Percentiles rank a stretch among this genome's conserved stretches.
phyloP scores from a whole-genome alignment of 352 stramenopile genomes.

The Phytophthora hibernalis region DNA sequence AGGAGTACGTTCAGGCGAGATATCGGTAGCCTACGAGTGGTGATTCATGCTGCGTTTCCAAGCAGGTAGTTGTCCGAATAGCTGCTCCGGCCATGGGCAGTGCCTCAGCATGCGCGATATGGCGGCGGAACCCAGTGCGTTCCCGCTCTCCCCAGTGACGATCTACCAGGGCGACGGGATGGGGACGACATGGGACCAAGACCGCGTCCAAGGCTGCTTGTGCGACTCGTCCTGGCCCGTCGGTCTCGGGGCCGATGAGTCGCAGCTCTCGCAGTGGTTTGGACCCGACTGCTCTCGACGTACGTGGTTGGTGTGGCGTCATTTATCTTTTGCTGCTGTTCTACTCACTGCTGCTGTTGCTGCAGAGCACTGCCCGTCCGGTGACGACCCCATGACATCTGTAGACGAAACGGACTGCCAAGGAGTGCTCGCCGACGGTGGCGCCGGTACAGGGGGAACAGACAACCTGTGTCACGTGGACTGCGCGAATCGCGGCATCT shows the following conservation, averaged over 20 bases:
- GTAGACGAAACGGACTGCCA: slow-evolving; percentile 89
- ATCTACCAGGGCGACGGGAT: slow-evolving; percentile 64
- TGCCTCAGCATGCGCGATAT: slow-evolving; percentile 77
- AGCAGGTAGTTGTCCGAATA: slow-evolving; percentile 54
- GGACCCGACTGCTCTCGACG: slow-evolving; percentile 85
- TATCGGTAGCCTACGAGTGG: not conserved
- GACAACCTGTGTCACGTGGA: slow-evolving; percentile 81
- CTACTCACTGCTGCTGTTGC: not conserved
- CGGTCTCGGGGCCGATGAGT: slow-evolving; percentile 71
- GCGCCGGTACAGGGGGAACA: slow-evolving; percentile 39
- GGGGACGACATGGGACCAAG: slow-evolving; percentile 79
- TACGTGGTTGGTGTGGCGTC: slow-evolving; percentile 25
- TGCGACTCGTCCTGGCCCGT: slow-evolving; percentile 85
- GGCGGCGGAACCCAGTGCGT: slow-evolving; percentile 47
- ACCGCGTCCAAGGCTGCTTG: slow-evolving; percentile 77
- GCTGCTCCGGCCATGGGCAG: slow-evolving; percentile 75
- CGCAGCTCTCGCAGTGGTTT: slow-evolving; percentile 90
- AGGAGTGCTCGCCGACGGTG: slow-evolving; percentile 48
- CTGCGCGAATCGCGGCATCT: slow-evolving; percentile 81
- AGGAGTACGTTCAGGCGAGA: slow-evolving; percentile 46
- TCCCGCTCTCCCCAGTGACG: slow-evolving; percentile 63
- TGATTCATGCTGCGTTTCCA: not conserved
- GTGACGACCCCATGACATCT: slow-evolving; percentile 85
- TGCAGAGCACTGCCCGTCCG: slow-evolving; percentile 83
- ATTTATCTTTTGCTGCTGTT: not conserved